Conservation (phyloP, 2,329 filamentous ascomycete genomes). For the Venturia carpophila region DNA sequence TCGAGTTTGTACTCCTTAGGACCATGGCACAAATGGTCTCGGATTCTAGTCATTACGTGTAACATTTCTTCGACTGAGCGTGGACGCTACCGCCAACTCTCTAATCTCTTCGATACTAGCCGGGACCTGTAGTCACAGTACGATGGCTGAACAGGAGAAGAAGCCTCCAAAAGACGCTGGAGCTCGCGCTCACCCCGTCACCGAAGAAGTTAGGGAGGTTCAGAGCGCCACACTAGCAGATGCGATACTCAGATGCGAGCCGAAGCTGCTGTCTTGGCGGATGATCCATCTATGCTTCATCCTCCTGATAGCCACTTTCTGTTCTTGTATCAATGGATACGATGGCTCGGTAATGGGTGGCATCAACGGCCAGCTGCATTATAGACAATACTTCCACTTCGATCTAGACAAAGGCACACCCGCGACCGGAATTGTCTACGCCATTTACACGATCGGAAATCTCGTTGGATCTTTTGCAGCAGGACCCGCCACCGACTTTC, state of each 20-base stretch:
- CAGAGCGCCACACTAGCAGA: conserved; percentile 38
- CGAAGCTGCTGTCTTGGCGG: conserved; percentile 33
- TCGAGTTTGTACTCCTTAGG: background rate
- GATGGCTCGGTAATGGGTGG: conserved; percentile 44
- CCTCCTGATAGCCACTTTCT: conserved; percentile 37
- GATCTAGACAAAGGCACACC: conserved; percentile 33
- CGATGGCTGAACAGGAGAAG: background rate
- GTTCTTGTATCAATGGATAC: conserved; percentile 42
- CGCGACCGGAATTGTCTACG: conserved; percentile 41
- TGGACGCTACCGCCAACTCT: background rate
- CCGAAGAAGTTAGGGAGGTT: background rate
- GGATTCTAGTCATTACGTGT: background rate
- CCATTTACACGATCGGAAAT: conserved; percentile 44
- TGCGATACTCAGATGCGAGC: conserved; percentile 38
- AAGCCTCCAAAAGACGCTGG: background rate
- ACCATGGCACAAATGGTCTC: background rate
- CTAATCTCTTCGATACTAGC: background rate
- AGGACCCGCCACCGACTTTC: conserved; percentile 37
- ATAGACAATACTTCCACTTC: conserved; percentile 38
- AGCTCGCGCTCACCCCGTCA: background rate
- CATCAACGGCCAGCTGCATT: conserved; percentile 42
- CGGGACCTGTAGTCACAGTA: background rate
- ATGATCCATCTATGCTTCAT: conserved; percentile 40
- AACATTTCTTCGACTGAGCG: background rate
- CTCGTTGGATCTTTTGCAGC: conserved; percentile 37